Base-by-base conservation (phyloP, 148 eudicot genomes). In the Suaeda aralocaspica region DNA sequence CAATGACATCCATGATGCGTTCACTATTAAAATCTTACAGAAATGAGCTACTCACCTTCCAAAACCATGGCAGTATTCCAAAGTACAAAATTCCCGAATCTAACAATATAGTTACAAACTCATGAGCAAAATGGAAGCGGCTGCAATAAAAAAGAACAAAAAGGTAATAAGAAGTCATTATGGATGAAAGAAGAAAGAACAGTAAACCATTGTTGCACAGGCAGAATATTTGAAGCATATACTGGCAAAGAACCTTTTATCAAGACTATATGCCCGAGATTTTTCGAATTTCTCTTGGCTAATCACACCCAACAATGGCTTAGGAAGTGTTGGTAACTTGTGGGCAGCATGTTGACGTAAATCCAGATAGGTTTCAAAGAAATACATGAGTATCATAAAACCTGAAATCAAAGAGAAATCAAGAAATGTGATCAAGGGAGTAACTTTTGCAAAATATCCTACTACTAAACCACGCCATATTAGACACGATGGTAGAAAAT, bases 251-350 rank as follows among this genome's bases (percentile, higher is more conserved):
- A 69, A 94, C 98, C 98, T 94, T 80, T 94, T 94, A 78, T 94
- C 98, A 74, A 94, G 86, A 77, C 91, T 94, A 76, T 94, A 94
- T 52, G 97, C 97, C 68, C 97, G 82, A 59, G 98, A 88, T 33
- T 94, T 94, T 80, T 88, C 89, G 71, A 94, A 94, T 77, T 94
- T 94, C 71, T 91, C 96, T 72, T 84, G 86, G 82, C 98, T 91
- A 68, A 94, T 94, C 67, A 94, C 91, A 64, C 88, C 96, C 65
- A 79, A 75, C 84, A 94, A 83, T 18, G 92, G 83, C 59, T 82
- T 94, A 34, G 98, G 98, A 61, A 94, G 96, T 9, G 84, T 91
- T 28, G 86, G 89, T 71, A 89, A 69, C 82, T 86, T 87, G 67
- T 85, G 97, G 71, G 96, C 92, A 80, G 85, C 77, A 75, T 86